These are phyloP conservation scores for Aspergillus pseudoterreus DNA, from an alignment of 2,329 filamentous ascomycete genomes.

Conservation along the genomic window DNA sequence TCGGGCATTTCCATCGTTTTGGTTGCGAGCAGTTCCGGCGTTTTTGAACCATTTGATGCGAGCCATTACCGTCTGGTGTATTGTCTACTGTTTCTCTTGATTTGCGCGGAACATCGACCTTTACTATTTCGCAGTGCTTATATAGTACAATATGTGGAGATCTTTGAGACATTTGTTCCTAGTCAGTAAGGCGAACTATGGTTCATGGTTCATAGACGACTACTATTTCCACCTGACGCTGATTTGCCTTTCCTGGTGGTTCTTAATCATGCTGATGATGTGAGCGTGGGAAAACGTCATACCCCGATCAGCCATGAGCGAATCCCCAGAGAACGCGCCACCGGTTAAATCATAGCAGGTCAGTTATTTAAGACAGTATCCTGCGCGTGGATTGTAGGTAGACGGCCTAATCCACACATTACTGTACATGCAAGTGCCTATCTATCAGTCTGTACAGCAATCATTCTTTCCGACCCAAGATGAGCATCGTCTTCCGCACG, in stretches of 20 bases:
- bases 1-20: constrained; percentile 2
- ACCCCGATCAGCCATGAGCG: background rate
- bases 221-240: background rate
- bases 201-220: background rate
- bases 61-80: background rate
- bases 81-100: background rate
- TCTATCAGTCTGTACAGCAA: background rate
- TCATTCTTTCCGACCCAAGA: background rate
- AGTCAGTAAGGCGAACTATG: background rate
- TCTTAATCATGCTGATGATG: background rate
- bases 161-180: background rate
- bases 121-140: background rate
- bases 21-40: constrained; percentile 2
- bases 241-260: background rate
- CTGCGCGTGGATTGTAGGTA: background rate
- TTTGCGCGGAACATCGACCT: background rate
- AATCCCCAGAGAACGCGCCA: background rate
- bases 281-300: background rate
- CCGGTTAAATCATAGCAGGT: background rate
- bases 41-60: constrained; percentile 4
- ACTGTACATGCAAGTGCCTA: too few species aligned
- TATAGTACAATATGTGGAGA: too few species aligned
- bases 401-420: too few species aligned
- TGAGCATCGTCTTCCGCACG: constrained; percentile 1
- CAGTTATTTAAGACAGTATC: background rate